Evolutionary conservation across 2,329 filamentous ascomycete genomes (phyloP).

Genomic region (Didymella exigua): DNA sequence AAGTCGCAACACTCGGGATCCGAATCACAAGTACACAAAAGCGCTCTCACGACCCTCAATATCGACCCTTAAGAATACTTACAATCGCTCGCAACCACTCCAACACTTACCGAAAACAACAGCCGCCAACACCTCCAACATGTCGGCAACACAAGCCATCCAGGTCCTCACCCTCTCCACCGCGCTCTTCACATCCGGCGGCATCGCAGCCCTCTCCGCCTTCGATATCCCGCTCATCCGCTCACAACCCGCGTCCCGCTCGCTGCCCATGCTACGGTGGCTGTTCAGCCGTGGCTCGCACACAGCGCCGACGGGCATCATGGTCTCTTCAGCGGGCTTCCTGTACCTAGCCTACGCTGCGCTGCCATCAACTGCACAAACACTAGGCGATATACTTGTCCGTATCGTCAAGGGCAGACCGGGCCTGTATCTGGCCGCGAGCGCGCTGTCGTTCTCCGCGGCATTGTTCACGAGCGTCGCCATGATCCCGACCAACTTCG

Average conservation of each 20-base stretch:
- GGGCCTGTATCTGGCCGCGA: constrained; percentile 22
- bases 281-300: constrained; percentile 48
- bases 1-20: constrained; percentile 9
- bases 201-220: constrained; percentile 42
- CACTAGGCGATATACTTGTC: background rate
- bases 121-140: background rate
- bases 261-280: constrained; percentile 45
- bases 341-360: constrained; percentile 29
- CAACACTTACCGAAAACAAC: background rate
- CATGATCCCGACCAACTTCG: constrained; percentile 33
- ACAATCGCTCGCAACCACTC: background rate
- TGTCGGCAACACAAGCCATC: constrained; percentile 21
- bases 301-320: constrained; percentile 38
- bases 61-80: too few species aligned
- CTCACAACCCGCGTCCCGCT: constrained; percentile 47
- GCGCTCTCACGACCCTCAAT: background rate
- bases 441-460: constrained; percentile 26
- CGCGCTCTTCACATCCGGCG: constrained; percentile 42
- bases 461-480: constrained; percentile 24
- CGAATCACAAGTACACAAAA: constrained; percentile 7
- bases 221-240: constrained; percentile 41
- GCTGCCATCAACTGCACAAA: constrained; percentile 5
- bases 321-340: constrained; percentile 40
- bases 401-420: constrained; percentile 12
- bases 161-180: constrained; percentile 40